These are phyloP conservation scores for Lactarius sanguifluus DNA, from an alignment of 768 basidiomycete genomes.

Conservation along the genomic window DNA sequence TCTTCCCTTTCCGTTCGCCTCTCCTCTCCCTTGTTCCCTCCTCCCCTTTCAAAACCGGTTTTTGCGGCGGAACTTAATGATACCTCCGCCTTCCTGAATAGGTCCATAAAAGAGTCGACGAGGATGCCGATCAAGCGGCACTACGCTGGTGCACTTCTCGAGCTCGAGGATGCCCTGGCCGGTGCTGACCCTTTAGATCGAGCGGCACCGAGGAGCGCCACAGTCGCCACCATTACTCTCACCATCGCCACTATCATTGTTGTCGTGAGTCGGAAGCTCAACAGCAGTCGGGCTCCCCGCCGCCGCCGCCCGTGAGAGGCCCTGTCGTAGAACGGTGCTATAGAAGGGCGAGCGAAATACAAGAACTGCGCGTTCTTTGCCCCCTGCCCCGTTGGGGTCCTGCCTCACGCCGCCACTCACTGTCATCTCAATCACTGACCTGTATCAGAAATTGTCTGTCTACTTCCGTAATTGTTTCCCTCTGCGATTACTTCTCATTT, in stretches of 20 bases:
- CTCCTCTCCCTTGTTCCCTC: not conserved
- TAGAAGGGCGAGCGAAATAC: not conserved
- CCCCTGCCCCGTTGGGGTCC: not conserved
- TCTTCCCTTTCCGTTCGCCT: slow-evolving; percentile 12
- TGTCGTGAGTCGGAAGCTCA: not conserved
- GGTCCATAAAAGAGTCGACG: slow-evolving; percentile 48
- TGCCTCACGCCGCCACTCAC: not conserved
- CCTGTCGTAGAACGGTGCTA: not conserved
- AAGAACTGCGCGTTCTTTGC: not conserved
- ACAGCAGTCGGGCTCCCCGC: not conserved
- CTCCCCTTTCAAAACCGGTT: not conserved
- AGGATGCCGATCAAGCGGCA: slow-evolving; percentile 58
- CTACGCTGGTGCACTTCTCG: slow-evolving; percentile 46
- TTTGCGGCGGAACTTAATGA: not conserved
- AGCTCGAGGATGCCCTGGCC: slow-evolving; percentile 45
- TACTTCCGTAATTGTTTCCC: not conserved
- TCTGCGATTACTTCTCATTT: not conserved
- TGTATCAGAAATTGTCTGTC: not conserved
- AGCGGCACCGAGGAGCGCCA: not conserved
- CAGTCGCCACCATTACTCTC: not conserved
- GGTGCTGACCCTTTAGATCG: slow-evolving; percentile 27
- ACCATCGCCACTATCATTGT: not conserved
- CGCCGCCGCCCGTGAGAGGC: not conserved
- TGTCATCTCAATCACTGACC: not conserved
- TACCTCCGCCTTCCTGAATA: slow-evolving; percentile 29